These are phyloP conservation scores for Camelina laxa DNA, from an alignment of 345 rosid genomes.

Conservation along the genomic window DNA sequence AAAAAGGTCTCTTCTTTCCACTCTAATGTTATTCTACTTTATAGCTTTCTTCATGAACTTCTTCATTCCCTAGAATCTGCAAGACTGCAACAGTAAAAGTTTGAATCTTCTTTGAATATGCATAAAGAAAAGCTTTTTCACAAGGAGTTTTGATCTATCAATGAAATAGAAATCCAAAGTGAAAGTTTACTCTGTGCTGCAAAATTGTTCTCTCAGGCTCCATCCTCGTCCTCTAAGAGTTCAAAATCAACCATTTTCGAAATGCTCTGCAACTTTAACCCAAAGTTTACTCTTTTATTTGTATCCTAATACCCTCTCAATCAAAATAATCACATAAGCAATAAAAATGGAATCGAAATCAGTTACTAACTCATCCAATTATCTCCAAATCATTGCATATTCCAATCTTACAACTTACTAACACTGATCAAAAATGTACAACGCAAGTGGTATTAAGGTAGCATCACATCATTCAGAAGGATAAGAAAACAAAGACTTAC, in stretches of 20 bases:
- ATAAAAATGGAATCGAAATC: background rate
- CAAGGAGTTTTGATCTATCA: background rate
- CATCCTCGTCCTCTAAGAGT: background rate
- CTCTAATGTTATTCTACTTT: background rate
- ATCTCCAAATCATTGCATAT: slow-evolving; percentile 1
- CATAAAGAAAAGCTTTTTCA: background rate
- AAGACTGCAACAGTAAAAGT: background rate
- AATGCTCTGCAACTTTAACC: slow-evolving; percentile 3
- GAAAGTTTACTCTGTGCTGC: background rate
- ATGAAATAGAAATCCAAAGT: background rate
- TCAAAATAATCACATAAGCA: background rate
- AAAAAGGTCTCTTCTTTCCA: slow-evolving; percentile 14
- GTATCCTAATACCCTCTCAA: background rate
- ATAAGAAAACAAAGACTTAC: background rate
- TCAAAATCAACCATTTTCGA: background rate
- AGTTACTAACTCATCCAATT: background rate
- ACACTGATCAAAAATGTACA: background rate
- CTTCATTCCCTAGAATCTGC: background rate
- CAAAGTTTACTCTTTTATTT: background rate
- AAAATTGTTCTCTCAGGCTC: background rate
- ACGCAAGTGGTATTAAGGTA: background rate
- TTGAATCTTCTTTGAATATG: background rate
- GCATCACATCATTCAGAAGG: background rate
- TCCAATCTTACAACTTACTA: background rate
- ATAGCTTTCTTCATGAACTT: background rate